Conservation (phyloP, 306 rosid species). For the Rosa multiflora region DNA sequence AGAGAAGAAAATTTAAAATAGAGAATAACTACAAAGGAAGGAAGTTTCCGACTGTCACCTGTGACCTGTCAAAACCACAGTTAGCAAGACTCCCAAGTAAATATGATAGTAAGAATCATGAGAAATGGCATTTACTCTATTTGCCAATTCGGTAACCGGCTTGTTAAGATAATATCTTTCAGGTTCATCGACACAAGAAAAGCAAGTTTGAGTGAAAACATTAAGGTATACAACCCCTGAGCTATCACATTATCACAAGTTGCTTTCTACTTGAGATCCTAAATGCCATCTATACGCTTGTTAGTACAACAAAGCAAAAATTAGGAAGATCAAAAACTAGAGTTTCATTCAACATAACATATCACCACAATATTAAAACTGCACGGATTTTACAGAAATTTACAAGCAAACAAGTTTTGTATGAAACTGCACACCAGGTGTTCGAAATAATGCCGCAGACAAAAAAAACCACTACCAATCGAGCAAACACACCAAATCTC, state of each 20-base stretch:
- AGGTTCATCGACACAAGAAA: background rate
- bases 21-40: background rate
- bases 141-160: background rate
- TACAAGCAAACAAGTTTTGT: background rate
- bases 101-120: background rate
- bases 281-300: background rate
- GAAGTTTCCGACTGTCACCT: too few species aligned
- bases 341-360: background rate
- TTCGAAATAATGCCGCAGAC: slow-evolving; percentile 5
- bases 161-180: background rate
- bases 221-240: too few species aligned
- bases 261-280: background rate
- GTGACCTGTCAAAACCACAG: background rate
- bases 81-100: background rate
- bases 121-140: background rate
- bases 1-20: too few species aligned
- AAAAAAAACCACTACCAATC: background rate
- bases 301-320: background rate
- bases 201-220: background rate
- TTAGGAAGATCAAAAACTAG: background rate
- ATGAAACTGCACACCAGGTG: slow-evolving; percentile 7
- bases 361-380: background rate
- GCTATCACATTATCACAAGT: background rate
- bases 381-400: background rate
- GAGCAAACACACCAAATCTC: background rate